Evolutionary conservation across 345 rosid species (phyloP).

Genomic region (Pistacia atlantica): DNA sequence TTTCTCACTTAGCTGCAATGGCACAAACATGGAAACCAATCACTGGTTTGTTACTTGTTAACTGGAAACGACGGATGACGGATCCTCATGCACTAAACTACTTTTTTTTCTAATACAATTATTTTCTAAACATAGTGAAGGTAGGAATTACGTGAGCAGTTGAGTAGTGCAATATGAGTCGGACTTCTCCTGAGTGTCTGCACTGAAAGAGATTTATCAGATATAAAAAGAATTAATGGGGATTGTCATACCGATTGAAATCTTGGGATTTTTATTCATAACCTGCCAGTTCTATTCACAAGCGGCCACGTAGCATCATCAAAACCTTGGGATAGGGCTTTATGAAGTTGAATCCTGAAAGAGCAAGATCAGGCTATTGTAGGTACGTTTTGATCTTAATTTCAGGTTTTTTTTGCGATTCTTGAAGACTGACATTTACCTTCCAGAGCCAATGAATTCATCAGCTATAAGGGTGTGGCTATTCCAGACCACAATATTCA

Average conservation of each 20-base stretch:
- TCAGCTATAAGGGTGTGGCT: conserved; percentile 43
- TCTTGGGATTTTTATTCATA: not conserved
- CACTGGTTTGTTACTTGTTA: not conserved
- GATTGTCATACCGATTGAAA: not conserved
- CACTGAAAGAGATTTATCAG: conserved; percentile 7
- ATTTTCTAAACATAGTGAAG: not conserved
- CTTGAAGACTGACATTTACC: conserved; percentile 24
- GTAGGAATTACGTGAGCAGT: conserved; percentile 24
- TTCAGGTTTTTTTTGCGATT: not conserved
- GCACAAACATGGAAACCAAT: not conserved
- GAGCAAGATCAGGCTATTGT: not conserved
- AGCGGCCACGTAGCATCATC: conserved; percentile 50
- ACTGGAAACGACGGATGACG: too few species aligned
- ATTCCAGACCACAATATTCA: conserved; percentile 49
- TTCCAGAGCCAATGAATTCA: conserved; percentile 54
- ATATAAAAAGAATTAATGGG: not conserved
- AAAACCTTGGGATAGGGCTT: conserved; percentile 48
- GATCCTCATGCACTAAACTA: too few species aligned
- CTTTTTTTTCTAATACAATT: too few species aligned
- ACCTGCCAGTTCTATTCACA: conserved; percentile 44
- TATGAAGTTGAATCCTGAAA: conserved; percentile 50
- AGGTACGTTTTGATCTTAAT: not conserved
- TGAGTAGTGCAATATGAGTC: conserved; percentile 44
- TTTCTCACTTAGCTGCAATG: not conserved
- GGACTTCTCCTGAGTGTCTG: conserved; percentile 51